phyloP scores from a whole-genome alignment of 108 stramenopile species.

The Nitzschia sp. region DNA sequence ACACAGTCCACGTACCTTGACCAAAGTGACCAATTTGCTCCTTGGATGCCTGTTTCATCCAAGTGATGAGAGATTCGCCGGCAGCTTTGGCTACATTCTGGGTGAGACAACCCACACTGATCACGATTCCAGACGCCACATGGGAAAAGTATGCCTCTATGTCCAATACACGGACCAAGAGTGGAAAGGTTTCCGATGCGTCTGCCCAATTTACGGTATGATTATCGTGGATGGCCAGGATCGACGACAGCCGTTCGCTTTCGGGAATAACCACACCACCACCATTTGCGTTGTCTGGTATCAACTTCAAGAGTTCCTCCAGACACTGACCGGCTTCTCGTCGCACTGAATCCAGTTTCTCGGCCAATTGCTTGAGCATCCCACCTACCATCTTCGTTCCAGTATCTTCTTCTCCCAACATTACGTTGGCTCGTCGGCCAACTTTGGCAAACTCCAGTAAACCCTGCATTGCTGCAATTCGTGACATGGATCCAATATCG shows the following conservation, averaged over 20 bases:
- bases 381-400: constrained; percentile 51
- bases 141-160: constrained; percentile 70
- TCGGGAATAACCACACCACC: constrained; percentile 8
- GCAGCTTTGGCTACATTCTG: constrained; percentile 87
- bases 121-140: constrained; percentile 82
- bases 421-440: background rate
- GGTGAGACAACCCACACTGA: constrained; percentile 93
- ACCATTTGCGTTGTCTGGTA: background rate
- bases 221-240: background rate
- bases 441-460: constrained; percentile 51
- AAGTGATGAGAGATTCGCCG: constrained; percentile 66
- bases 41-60: constrained; percentile 37
- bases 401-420: constrained; percentile 2
- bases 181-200: constrained; percentile 63
- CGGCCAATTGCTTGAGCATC: constrained; percentile 85
- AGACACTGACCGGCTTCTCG: constrained; percentile 79
- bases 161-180: constrained; percentile 62
- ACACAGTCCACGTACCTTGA: constrained; percentile 19
- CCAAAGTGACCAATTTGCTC: constrained; percentile 29
- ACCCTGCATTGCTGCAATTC: constrained; percentile 88
- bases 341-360: constrained; percentile 92
- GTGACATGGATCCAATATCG: constrained; percentile 97
- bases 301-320: background rate
- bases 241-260: constrained; percentile 6
- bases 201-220: constrained; percentile 44